Evolutionary conservation across 2,329 filamentous ascomycete genomes (phyloP).

Genomic region (Diplodia intermedia): DNA sequence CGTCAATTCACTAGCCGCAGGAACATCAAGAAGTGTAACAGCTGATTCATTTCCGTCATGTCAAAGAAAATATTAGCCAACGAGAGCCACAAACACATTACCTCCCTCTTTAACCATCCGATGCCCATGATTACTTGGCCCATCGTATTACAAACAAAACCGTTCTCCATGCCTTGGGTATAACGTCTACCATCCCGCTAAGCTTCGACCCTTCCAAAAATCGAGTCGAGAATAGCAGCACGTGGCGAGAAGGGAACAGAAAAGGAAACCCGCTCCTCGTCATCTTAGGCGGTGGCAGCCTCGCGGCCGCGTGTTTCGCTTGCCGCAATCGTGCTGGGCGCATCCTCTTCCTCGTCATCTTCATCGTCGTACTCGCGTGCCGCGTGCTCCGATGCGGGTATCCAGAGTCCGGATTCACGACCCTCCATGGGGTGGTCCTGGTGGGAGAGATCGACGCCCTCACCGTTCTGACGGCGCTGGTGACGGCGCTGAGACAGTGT

Average conservation of each 20-base stretch:
- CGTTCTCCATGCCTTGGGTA: slow-evolving; percentile 17
- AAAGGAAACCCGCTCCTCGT: neutral
- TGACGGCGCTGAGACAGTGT: slow-evolving; percentile 85
- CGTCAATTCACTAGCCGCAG: neutral
- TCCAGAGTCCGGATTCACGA: slow-evolving; percentile 80
- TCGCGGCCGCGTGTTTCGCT: slow-evolving; percentile 56
- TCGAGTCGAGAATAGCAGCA: slow-evolving; percentile 8
- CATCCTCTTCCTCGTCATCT: slow-evolving; percentile 64
- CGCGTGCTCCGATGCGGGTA: slow-evolving; percentile 73
- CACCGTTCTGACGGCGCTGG: slow-evolving; percentile 67
- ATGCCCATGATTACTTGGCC: slow-evolving; percentile 4
- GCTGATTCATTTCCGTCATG: neutral
- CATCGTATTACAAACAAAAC: slow-evolving; percentile 10
- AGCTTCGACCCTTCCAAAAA: neutral
- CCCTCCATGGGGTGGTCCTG: slow-evolving; percentile 80
- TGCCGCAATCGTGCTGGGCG: slow-evolving; percentile 45
- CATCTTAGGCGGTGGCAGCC: slow-evolving; percentile 44
- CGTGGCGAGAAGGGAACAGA: neutral
- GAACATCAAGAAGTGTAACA: neutral
- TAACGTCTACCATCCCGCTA: slow-evolving; percentile 24
- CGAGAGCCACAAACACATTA: slow-evolving; percentile 2
- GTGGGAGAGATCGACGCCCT: slow-evolving; percentile 80
- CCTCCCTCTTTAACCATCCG: slow-evolving; percentile 17
- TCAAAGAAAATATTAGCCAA: neutral
- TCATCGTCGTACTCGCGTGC: slow-evolving; percentile 68